Evolutionary conservation across 2,329 filamentous ascomycete genomes (phyloP), one percentile per base, ranked within the genome.

Genomic region (Ciborinia camelliae): DNA sequence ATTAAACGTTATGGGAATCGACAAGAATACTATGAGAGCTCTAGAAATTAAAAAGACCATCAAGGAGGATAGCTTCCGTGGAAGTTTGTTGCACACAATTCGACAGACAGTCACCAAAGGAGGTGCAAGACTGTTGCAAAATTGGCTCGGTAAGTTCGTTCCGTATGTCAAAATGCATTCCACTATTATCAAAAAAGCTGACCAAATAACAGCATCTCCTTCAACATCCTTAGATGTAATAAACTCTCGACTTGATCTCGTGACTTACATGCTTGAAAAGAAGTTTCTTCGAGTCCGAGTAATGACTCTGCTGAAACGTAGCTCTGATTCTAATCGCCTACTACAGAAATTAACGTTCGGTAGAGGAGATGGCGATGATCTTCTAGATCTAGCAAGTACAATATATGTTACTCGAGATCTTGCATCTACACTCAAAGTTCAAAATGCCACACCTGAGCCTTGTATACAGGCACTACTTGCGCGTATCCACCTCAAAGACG

Each of bases 261-360:
- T 97, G 4, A 84, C 89, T 26, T 83, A 86, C 52, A 90, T 98
- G 75, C 80, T 94, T 6, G 78, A 84, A 1, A 80, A 90, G 65
- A 80, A 84, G 26, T 79, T 86, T 48, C 81, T 97, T 7, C 86
- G 90, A 50, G 90, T 96, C 69, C 82, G 85, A 51, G 79, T 96
- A 30, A 79, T 86, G 1, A 75, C 84, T 20, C 80, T 96, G 3
- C 81, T 99, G 2, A 85, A 86, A 67, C 84, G 86, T 30, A 94
- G 88, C 60, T 88, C 92, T 71, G 95, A 99, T 77, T 92, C 91
- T 2, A 89, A 96, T 73, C 90, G 95, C 1, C 81, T 99, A 3
- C 87, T 97, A 1, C 95, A 98, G 73, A 97, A 95, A 74, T 98
- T 99, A 75, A 90, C 94, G 0, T 84, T 98, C 10, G 93, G 94